Base-by-base conservation (phyloP, 139 green algal species). In the Micromonas commoda region DNA sequence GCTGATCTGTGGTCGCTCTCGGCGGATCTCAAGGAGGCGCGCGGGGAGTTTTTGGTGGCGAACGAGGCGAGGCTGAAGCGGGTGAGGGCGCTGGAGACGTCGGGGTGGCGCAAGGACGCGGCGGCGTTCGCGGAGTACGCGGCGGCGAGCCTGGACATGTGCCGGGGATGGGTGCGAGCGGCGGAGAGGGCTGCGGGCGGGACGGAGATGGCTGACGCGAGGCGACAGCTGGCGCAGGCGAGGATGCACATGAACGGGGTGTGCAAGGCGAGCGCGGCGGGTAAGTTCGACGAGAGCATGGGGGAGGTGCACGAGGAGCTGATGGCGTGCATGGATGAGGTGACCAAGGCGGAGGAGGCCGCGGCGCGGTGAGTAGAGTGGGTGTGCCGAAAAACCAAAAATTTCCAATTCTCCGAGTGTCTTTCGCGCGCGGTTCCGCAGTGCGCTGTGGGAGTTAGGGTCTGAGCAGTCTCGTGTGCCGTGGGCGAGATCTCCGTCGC, bases 51-150 rank as follows among this genome's bases (percentile, higher is more conserved):
- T 20, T 20, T 28, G 29, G 26, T 28, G 16, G 52, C 73, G 1
- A 0, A 29, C 0, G 73, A 79, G 34, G 57, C 52, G 24, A 16
- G 35, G 16, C 23, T 79, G 1, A 79, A 79, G 54, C 16, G 52
- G 1, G 73, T 79, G 1, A 2, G 73, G 20, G 85, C 71, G 5
- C 82, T 93, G 33, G 76, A 89, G 23, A 82, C 73, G 1, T 79
- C 73, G 20, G 52, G 54, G 24, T 93, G 84, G 85, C 78, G 85
- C 71, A 76, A 82, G 20, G 82, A 91, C 32, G 9, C 5, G 23
- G 67, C 68, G 6, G 54, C 19, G 0, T 93, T 90, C 70, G 38
- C 52, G 26, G 78, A 82, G n/a, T 90, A 88, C 77, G 87, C 82
- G 0, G 72, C 65, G 1, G 91, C 91, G 0, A 86, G 82, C 9